A percentile compares a stretch with the other conserved stretches of the same genome.
Evolutionary conservation across 306 rosid species (phyloP).

Genomic region (Canavalia gladiata): DNA sequence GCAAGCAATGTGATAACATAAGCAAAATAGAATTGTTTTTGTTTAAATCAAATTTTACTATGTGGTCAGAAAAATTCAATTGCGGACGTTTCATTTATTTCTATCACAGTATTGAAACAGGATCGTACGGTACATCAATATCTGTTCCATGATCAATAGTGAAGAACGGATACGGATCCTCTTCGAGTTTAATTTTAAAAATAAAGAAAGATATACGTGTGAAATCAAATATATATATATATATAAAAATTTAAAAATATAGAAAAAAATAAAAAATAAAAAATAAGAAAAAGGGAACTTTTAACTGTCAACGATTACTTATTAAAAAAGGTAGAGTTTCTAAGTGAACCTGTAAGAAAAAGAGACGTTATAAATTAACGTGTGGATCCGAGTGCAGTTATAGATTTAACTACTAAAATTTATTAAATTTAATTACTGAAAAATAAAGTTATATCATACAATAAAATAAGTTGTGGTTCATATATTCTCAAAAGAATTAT

Average conservation of each 20-base stretch:
- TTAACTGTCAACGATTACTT: not conserved
- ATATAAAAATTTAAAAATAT: no score
- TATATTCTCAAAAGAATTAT: not conserved
- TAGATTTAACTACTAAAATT: not conserved
- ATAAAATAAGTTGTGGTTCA: not conserved
- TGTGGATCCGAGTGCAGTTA: no score
- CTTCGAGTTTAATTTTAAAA: no score
- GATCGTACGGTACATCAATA: slow-evolving; percentile 55
- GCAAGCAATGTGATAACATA: not conserved
- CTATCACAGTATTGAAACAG: slow-evolving; percentile 56
- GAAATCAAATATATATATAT: no score
- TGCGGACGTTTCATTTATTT: slow-evolving; percentile 71
- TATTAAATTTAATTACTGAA: not conserved
- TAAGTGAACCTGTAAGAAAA: not conserved
- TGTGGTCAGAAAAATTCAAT: slow-evolving; percentile 53
- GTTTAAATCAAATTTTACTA: slow-evolving; percentile 15
- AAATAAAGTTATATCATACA: not conserved
- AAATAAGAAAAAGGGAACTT: no score
- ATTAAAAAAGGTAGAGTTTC: not conserved
- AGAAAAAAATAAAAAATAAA: no score
- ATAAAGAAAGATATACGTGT: no score
- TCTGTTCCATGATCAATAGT: slow-evolving; percentile 46
- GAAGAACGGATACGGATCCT: slow-evolving; percentile 39
- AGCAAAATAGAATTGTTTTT: not conserved
- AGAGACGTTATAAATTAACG: not conserved